Evolutionary conservation across 2,329 filamentous ascomycete genomes (phyloP).

Genomic region (Alternaria sp.): DNA sequence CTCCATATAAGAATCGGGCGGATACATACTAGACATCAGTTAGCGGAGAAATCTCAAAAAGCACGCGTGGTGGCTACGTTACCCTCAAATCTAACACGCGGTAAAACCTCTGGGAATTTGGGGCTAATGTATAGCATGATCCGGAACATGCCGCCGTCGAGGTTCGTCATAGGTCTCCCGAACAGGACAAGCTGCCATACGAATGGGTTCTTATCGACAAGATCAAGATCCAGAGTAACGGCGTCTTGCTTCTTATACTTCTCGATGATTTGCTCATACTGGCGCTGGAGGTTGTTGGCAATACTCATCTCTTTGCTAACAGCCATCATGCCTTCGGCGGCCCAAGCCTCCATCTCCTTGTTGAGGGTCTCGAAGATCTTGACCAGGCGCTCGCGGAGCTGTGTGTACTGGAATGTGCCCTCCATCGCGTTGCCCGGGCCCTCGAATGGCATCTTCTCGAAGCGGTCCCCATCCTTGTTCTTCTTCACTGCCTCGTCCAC

Average conservation of each 20-base stretch:
- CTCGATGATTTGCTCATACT: constrained; percentile 82
- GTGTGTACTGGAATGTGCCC: constrained; percentile 80
- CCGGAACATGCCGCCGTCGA: constrained; percentile 85
- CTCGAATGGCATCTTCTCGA: constrained; percentile 90
- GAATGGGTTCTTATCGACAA: constrained; percentile 85
- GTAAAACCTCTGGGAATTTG: constrained; percentile 86
- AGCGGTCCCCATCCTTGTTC: constrained; percentile 67
- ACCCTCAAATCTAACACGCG: constrained; percentile 74
- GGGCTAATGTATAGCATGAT: constrained; percentile 82
- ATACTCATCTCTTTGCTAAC: constrained; percentile 73
- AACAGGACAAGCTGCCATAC: constrained; percentile 90
- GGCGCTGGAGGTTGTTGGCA: constrained; percentile 80
- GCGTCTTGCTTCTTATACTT: constrained; percentile 74
- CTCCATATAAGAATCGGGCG: neutral
- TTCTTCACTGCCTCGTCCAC: constrained; percentile 69
- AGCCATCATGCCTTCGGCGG: constrained; percentile 67
- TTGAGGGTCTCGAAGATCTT: constrained; percentile 74
- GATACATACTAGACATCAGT: neutral
- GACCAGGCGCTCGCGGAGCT: constrained; percentile 72
- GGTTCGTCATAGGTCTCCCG: constrained; percentile 87
- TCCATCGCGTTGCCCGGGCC: constrained; percentile 78
- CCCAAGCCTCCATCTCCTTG: constrained; percentile 75
- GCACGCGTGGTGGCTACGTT: neutral
- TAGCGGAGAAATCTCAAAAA: neutral
- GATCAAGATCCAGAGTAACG: constrained; percentile 74